These are phyloP conservation scores for Yamadazyma phyllophila DNA, from an alignment of 805 yeast species.

Conservation along the genomic window DNA sequence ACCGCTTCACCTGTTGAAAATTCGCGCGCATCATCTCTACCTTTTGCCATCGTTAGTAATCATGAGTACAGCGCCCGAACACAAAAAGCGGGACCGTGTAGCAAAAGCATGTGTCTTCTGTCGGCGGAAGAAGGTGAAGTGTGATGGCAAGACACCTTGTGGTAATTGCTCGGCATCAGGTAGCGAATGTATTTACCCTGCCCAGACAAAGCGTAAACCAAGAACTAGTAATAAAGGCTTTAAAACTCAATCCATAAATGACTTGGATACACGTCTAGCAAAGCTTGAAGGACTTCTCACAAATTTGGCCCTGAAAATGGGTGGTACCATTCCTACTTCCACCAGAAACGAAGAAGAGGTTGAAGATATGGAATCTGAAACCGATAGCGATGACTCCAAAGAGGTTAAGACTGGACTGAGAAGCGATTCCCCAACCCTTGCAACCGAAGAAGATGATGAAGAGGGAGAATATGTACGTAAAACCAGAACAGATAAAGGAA, in stretches of 20 bases:
- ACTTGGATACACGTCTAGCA: slow-evolving; percentile 12
- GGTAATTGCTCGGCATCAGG: slow-evolving; percentile 28
- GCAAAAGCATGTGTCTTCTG: slow-evolving; percentile 39
- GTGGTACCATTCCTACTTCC: background rate
- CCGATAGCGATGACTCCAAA: background rate
- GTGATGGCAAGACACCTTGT: slow-evolving; percentile 37
- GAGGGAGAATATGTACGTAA: slow-evolving; percentile 5
- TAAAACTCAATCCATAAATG: slow-evolving; percentile 8
- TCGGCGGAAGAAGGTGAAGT: slow-evolving; percentile 34
- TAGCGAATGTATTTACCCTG: slow-evolving; percentile 26
- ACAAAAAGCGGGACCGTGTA: slow-evolving; percentile 27
- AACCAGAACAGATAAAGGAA: background rate
- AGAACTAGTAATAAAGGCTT: slow-evolving; percentile 5
- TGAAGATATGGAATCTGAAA: background rate
- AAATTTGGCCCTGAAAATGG: slow-evolving; percentile 9
- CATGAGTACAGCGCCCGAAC: slow-evolving; percentile 5
- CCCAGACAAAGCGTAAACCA: slow-evolving; percentile 15
- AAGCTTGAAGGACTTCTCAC: slow-evolving; percentile 11
- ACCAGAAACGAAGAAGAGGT: background rate
- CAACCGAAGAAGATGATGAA: background rate
- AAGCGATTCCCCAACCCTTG: background rate
- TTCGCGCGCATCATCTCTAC: too few species aligned
- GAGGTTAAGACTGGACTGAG: too few species aligned
- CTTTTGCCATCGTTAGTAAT: background rate
- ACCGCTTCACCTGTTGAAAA: too few species aligned